phyloP scores from a whole-genome alignment of 1,139 yeast genomes.

The Tardiomyces digboiensis region DNA sequence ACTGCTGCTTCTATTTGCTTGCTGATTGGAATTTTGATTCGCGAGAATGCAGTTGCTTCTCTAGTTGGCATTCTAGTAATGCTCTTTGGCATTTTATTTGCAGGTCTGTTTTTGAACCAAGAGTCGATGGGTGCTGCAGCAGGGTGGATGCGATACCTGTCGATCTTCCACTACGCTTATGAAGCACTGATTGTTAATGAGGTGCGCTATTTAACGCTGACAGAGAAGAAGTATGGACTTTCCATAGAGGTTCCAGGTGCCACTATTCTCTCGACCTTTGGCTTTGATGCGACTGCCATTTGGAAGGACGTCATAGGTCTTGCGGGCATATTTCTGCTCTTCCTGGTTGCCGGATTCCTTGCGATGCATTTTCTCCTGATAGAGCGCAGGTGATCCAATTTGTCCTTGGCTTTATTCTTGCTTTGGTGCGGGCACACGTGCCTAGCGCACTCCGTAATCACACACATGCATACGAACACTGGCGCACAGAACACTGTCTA shows the following conservation, averaged over 20 bases:
- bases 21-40: constrained; percentile 74
- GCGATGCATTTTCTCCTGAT: constrained; percentile 65
- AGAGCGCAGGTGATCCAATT: constrained; percentile 71
- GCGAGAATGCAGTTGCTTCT: constrained; percentile 92
- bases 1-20: constrained; percentile 81
- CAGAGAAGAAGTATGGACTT: constrained; percentile 84
- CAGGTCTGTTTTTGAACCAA: constrained; percentile 85
- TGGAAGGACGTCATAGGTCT: constrained; percentile 53
- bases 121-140: constrained; percentile 64
- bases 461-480: too few relatives aligned
- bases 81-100: constrained; percentile 78
- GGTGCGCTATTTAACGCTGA: constrained; percentile 76
- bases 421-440: too few relatives aligned
- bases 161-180: constrained; percentile 92
- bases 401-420: too few relatives aligned
- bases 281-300: constrained; percentile 76
- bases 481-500: too few relatives aligned
- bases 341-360: constrained; percentile 59
- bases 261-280: constrained; percentile 88
- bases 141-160: constrained; percentile 72
- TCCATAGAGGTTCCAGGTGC: constrained; percentile 99
- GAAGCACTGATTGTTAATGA: constrained; percentile 90
- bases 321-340: constrained; percentile 34
- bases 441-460: too few relatives aligned
- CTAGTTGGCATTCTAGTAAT: constrained; percentile 78